Conservation (phyloP, 441 rosid genomes). For the Erodium texanum region DNA sequence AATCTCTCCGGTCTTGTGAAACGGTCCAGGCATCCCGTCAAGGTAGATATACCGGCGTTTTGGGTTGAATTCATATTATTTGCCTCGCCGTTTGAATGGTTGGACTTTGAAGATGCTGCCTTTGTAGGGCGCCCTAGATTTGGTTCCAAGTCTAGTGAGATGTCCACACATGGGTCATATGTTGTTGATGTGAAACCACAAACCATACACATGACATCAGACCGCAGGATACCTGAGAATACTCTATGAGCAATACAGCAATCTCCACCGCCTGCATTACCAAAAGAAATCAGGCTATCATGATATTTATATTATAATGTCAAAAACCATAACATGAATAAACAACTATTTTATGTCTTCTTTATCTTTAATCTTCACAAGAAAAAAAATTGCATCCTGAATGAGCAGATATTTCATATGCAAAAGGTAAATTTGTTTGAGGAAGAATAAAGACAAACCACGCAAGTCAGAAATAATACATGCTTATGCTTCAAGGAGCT, state of each 20-base stretch:
- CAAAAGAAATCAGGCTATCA: slow-evolving; percentile 13
- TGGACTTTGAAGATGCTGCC: slow-evolving; percentile 26
- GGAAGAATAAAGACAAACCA: not conserved
- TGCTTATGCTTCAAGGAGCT: not conserved
- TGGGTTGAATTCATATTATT: slow-evolving; percentile 30
- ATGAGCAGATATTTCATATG: not conserved
- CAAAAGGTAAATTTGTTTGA: not conserved
- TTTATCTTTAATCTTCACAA: too few species aligned
- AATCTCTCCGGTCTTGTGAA: slow-evolving; percentile 64
- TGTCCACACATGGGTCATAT: slow-evolving; percentile 65
- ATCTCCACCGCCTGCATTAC: slow-evolving; percentile 49
- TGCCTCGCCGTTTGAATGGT: slow-evolving; percentile 38
- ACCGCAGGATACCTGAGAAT: slow-evolving; percentile 63
- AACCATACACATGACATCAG: slow-evolving; percentile 72
- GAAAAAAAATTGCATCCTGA: not conserved
- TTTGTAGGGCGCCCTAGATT: slow-evolving; percentile 33
- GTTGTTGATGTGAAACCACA: slow-evolving; percentile 79
- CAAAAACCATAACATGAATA: not conserved
- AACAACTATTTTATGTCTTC: too few species aligned
- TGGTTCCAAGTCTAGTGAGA: slow-evolving; percentile 60
- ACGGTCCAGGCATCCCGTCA: slow-evolving; percentile 59
- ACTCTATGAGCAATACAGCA: slow-evolving; percentile 69
- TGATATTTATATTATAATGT: not conserved
- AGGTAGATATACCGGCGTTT: slow-evolving; percentile 36
- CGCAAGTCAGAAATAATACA: not conserved